Evolutionary conservation across 192 early-diverging fungal species (phyloP).

Genomic region (Coemansia biformis): DNA sequence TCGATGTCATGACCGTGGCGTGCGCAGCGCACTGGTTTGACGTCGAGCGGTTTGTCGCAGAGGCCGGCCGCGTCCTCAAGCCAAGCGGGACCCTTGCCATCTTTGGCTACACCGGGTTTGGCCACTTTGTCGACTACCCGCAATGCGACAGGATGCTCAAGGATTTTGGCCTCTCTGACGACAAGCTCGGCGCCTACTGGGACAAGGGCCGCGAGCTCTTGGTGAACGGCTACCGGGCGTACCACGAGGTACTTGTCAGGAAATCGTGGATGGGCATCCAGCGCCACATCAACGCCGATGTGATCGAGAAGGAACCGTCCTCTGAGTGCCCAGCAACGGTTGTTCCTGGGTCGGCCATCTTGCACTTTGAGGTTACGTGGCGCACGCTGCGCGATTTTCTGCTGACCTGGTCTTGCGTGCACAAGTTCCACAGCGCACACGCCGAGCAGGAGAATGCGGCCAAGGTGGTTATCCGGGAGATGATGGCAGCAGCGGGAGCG

Average conservation of each 20-base stretch:
- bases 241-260: constrained; percentile 15
- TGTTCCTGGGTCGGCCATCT: constrained; percentile 6
- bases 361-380: constrained; percentile 28
- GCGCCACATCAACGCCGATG: constrained; percentile 17
- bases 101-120: constrained; percentile 38
- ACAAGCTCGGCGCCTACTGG: constrained; percentile 18
- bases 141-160: constrained; percentile 32
- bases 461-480: constrained; percentile 8
- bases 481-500: constrained; percentile 28
- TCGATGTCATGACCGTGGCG: constrained; percentile 43
- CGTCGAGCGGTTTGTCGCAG: constrained; percentile 18
- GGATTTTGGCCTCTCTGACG: constrained; percentile 14
- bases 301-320: constrained; percentile 14
- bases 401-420: constrained; percentile 21
- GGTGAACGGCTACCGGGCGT: constrained; percentile 24
- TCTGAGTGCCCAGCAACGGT: constrained; percentile 6
- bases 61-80: constrained; percentile 40
- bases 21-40: constrained; percentile 46
- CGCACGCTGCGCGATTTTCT: constrained; percentile 14
- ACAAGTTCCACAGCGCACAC: constrained; percentile 12
- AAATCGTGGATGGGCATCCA: constrained; percentile 10
- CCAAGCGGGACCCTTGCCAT: constrained; percentile 40
- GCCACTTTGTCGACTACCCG: constrained; percentile 35
- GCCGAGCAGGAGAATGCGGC: constrained; percentile 18
- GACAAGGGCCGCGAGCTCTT: constrained; percentile 25